Conservation (phyloP, 2,329 filamentous ascomycete species). For the Curvularia hawaiiensis region DNA sequence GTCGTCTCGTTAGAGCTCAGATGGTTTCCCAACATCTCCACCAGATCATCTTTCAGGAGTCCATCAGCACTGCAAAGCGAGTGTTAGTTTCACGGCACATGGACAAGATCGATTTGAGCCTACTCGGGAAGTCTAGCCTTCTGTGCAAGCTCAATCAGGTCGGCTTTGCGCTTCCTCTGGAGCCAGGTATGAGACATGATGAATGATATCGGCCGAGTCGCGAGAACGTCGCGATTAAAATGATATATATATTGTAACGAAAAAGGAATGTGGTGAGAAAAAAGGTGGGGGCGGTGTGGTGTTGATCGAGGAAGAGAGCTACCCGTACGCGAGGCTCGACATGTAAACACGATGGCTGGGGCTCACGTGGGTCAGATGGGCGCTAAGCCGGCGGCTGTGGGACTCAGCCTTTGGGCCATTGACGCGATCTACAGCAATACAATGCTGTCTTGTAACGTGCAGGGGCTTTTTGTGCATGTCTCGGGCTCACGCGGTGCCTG, state of each 20-base stretch:
- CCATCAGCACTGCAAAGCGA: constrained; percentile 64
- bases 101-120: constrained; percentile 9
- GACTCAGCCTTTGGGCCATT: constrained; percentile 5
- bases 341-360: constrained; percentile 35
- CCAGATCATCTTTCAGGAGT: constrained; percentile 80
- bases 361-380: constrained; percentile 22
- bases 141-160: constrained; percentile 76
- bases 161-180: constrained; percentile 79
- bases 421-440: constrained; percentile 6
- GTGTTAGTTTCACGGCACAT: constrained; percentile 15
- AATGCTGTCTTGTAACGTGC: constrained; percentile 1
- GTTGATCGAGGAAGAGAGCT: constrained; percentile 26
- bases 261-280: constrained; percentile 22
- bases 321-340: constrained; percentile 19
- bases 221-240: constrained; percentile 55
- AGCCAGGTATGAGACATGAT: constrained; percentile 75
- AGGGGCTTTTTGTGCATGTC: background rate
- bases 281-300: constrained; percentile 25
- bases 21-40: constrained; percentile 50
- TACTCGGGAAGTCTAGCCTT: constrained; percentile 75
- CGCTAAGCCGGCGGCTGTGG: constrained; percentile 17
- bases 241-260: constrained; percentile 22
- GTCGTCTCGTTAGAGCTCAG: constrained; percentile 66
- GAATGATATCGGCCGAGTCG: constrained; percentile 49
- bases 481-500: background rate